Conservation (phyloP, 1,139 yeast genomes). For the Yamadazyma blattariae region DNA sequence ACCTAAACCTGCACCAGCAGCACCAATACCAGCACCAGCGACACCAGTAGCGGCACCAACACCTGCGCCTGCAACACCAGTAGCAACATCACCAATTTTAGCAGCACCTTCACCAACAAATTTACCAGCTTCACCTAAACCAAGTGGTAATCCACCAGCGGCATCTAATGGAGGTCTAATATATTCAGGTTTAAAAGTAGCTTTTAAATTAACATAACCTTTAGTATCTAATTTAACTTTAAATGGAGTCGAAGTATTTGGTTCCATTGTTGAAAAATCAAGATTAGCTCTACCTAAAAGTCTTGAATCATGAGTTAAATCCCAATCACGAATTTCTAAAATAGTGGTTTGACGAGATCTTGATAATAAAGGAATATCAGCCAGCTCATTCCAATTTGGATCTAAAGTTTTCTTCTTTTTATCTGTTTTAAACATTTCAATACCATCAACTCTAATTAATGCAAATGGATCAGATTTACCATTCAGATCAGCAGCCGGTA, state of each 20-base stretch:
- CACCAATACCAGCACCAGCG: conserved; percentile 29
- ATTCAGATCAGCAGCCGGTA: conserved; percentile 61
- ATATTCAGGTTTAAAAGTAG: conserved; percentile 63
- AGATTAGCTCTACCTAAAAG: conserved; percentile 51
- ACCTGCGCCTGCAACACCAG: conserved; percentile 39
- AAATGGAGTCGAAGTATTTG: conserved; percentile 44
- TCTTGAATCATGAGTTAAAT: conserved; percentile 66
- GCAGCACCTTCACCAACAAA: conserved; percentile 39
- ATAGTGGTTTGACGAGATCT: conserved; percentile 52
- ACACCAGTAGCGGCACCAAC: conserved; percentile 40
- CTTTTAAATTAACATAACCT: conserved; percentile 54
- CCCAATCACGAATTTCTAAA: conserved; percentile 70
- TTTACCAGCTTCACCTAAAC: conserved; percentile 48
- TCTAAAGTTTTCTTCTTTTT: conserved; percentile 62
- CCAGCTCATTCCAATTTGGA: conserved; percentile 68
- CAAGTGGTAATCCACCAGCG: conserved; percentile 31
- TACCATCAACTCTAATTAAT: conserved; percentile 50
- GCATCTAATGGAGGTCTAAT: conserved; percentile 54
- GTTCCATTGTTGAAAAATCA: conserved; percentile 48
- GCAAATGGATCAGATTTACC: conserved; percentile 77
- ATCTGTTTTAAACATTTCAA: conserved; percentile 54
- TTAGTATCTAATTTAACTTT: conserved; percentile 54
- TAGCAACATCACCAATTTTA: conserved; percentile 45
- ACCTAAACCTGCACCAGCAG: conserved; percentile 20
- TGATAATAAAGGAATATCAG: conserved; percentile 58